Evolutionary conservation across 2,329 filamentous ascomycete species (phyloP).

Genomic region (Scytalidium lignicola): DNA sequence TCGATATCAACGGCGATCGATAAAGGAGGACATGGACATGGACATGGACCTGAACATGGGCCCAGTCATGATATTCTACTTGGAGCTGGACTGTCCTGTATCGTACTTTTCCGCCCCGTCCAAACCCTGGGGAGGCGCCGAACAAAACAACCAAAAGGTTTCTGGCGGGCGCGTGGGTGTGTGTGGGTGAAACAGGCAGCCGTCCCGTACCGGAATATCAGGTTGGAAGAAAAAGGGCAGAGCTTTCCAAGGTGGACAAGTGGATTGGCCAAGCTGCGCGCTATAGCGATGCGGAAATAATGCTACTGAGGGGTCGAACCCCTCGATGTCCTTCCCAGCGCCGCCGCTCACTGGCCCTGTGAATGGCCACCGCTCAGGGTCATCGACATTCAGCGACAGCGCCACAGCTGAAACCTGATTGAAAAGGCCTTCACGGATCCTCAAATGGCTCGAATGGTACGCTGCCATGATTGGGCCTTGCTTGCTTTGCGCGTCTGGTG

Average conservation of each 20-base stretch:
- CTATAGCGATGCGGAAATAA: not conserved
- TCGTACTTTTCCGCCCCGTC: no score
- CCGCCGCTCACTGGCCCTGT: not conserved
- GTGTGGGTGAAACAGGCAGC: not conserved
- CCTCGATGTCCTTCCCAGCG: not conserved
- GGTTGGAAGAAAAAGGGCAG: not conserved
- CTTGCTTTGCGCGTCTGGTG: not conserved
- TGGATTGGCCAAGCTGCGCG: no score
- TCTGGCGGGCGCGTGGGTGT: no score
- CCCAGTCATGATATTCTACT: no score
- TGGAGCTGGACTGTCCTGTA: no score
- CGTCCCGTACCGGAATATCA: not conserved
- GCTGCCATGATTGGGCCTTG: not conserved
- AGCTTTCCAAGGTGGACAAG: no score
- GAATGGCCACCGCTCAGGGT: not conserved
- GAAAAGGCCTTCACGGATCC: not conserved
- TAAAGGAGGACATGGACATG: no score
- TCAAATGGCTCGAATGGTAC: not conserved
- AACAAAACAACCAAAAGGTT: no score
- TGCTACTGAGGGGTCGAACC: slow-evolving; percentile 1
- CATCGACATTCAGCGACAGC: not conserved
- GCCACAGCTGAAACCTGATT: slow-evolving; percentile 6
- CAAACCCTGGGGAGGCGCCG: no score
- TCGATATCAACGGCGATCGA: no score
- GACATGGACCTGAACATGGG: no score